phyloP scores from a whole-genome alignment of 805 yeast genomes.

The Saturnispora sekii region DNA sequence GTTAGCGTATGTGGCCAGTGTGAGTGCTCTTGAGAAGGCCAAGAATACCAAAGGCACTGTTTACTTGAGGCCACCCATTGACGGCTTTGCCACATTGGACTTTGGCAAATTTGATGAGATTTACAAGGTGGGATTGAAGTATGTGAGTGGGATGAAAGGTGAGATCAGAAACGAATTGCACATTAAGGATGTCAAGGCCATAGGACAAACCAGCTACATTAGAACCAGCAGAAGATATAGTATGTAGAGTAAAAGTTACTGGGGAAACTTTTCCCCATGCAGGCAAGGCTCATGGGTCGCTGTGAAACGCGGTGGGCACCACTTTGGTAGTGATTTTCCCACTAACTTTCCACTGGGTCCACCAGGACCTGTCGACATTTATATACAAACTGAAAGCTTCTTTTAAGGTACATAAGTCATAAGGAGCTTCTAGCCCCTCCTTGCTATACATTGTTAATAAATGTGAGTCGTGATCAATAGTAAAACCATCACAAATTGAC shows the following conservation, averaged over 20 bases:
- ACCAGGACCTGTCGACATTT: too few species aligned
- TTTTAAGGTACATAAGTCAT: too few species aligned
- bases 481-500: too few species aligned
- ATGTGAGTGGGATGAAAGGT: slow-evolving; percentile 51
- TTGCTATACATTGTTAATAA: too few species aligned
- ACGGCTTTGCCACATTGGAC: slow-evolving; percentile 82
- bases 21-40: slow-evolving; percentile 83
- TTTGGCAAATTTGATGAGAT: slow-evolving; percentile 89
- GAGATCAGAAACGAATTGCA: slow-evolving; percentile 39
- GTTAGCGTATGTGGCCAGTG: slow-evolving; percentile 90
- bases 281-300: too few species aligned
- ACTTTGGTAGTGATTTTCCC: too few species aligned
- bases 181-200: slow-evolving; percentile 20
- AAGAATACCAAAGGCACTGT: slow-evolving; percentile 76
- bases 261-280: too few species aligned
- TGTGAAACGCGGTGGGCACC: too few species aligned
- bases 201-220: slow-evolving; percentile 4
- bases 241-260: slow-evolving; percentile 26
- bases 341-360: too few species aligned
- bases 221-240: slow-evolving; percentile 51
- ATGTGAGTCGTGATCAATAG: too few species aligned
- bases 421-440: too few species aligned
- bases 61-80: slow-evolving; percentile 90
- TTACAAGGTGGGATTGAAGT: slow-evolving; percentile 66
- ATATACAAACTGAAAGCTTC: too few species aligned